Evolutionary conservation across 1,139 yeast species (phyloP), one percentile per base, ranked within the genome.

Genomic region (Eremothecium sinecaudum): DNA sequence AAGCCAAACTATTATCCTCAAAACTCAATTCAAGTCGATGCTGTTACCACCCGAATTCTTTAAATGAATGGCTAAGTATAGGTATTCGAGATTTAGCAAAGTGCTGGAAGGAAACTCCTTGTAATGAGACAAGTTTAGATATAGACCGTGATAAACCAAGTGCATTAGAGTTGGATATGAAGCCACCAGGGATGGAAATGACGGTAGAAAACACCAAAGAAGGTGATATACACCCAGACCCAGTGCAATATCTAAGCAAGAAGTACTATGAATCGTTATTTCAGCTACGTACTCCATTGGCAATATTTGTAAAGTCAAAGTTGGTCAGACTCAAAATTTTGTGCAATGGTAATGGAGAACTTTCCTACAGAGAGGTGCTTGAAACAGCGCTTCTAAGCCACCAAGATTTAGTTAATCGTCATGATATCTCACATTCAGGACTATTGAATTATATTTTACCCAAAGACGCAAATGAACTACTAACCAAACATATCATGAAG

Each of bases 291-390:
- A 37, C 45, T 2, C 58, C 59, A 6, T 16, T 55, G 18, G 54
- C 56, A 5, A 50, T 53, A 31, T 55, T 55, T 43, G 58, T 51
- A 9, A 55, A 55, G 37, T 50, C 59, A 2, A 47, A 45, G 33
- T 25, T 55, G 21, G 42, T 45, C 17, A 39, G 58, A 31, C 36
- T 50, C n/a, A 48, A 41, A 31, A 46, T 45, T 27, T 36, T 53
- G 32, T 53, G 56, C 30, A 47, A 38, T 23, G 21, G 32, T 4
- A 24, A 34, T 17, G 32, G 31, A 3, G 31, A 32, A 2, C 33
- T 37, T n/a, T 26, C 35, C n/a, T 50, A 45, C 28, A 41, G 39
- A 28, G 26, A 36, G 13, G 36, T 37, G 4, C 25, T 52, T 5
- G 26, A 32, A 2, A 33, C 40, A 8, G 26, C 40, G 27, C 32